Base-by-base conservation (phyloP, 805 yeast genomes). In the Saccharomycopsis fibuligera region DNA sequence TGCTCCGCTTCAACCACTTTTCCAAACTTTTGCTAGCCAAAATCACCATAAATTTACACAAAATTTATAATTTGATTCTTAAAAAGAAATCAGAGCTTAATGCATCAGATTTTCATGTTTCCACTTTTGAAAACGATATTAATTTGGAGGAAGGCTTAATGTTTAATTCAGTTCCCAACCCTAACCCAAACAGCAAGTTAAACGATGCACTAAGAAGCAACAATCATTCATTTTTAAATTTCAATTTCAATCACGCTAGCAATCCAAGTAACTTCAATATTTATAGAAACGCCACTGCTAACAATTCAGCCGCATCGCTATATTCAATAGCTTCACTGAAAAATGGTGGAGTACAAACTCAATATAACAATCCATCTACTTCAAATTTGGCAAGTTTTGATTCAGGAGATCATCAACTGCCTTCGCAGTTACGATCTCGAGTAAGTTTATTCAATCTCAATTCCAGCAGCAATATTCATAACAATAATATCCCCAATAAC, bases 381-480 rank as follows among this genome's bases (percentile, higher is more conserved):
- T 4, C 21, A 24, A 41, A 41, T 41, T 29, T 29, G 22, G 24
- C 45, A 10, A 19, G 16, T 10, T 12, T 5, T 12, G 21, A 41
- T 33, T 27, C 12, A 25, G n/a, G 25, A 23, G 42, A 38, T 14
- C 24, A 25, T n/a, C n/a, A n/a, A n/a, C n/a, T n/a, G n/a, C n/a
- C n/a, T 9, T 51, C 51, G 9, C 52, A 47, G 25, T n/a, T 53
- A 5, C 10, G 56, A 23, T 53, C 56, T 3, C 24, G 54, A 24
- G 50, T 50, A 2, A 53, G 48, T 38, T 47, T 53, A 39, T 50
- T 41, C 43, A 44, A 48, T 17, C 41, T 53, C 47, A 41, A 40
- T 9, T 16, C 37, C 10, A 38, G 17, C 12, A n/a, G 41, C n/a
- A n/a, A n/a, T n/a, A n/a, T n/a, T n/a, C n/a, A n/a, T n/a, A n/a